Percentiles rank a stretch among this genome's conserved stretches.
phyloP scores from a whole-genome alignment of 2,329 filamentous ascomycete species.

The Tolypocladium nubicola region DNA sequence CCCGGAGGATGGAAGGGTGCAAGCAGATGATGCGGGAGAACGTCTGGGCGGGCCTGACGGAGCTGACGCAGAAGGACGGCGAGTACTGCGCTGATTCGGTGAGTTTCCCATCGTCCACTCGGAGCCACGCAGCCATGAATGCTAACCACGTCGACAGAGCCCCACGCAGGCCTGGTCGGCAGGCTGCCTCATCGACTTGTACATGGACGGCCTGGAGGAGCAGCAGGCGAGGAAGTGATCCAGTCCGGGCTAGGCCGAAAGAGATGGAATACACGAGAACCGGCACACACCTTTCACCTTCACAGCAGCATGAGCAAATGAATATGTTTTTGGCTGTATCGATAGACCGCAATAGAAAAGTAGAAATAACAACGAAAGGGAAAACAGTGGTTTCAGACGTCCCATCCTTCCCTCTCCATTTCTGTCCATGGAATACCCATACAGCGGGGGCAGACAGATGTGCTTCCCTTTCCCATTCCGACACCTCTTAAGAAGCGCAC shows the following conservation, averaged over 20 bases:
- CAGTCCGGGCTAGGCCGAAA: neutral
- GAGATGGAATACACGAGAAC: neutral
- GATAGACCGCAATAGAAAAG: neutral
- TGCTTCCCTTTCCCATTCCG: neutral
- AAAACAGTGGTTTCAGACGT: neutral
- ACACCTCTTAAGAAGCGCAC: neutral
- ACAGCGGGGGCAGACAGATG: neutral
- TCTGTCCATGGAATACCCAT: neutral
- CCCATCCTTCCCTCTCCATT: neutral
- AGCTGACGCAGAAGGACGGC: constrained; percentile 86
- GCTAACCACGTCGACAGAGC: constrained; percentile 40
- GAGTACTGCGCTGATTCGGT: constrained; percentile 80
- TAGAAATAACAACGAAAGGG: neutral
- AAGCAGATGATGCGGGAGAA: constrained; percentile 73
- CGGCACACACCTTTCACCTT: neutral
- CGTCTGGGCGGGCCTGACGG: constrained; percentile 82
- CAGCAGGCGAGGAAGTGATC: constrained; percentile 17
- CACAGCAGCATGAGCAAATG: neutral
- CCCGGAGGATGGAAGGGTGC: constrained; percentile 68
- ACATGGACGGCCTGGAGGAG: constrained; percentile 71
- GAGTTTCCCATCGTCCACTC: constrained; percentile 25
- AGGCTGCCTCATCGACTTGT: constrained; percentile 87
- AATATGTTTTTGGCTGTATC: neutral
- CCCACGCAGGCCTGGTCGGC: constrained; percentile 97
- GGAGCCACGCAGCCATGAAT: too few relatives aligned